Evolutionary conservation across 23 red algal genomes (phyloP), one percentile per base, ranked within the genome.

Genomic region (Cyanidium caldarium): DNA sequence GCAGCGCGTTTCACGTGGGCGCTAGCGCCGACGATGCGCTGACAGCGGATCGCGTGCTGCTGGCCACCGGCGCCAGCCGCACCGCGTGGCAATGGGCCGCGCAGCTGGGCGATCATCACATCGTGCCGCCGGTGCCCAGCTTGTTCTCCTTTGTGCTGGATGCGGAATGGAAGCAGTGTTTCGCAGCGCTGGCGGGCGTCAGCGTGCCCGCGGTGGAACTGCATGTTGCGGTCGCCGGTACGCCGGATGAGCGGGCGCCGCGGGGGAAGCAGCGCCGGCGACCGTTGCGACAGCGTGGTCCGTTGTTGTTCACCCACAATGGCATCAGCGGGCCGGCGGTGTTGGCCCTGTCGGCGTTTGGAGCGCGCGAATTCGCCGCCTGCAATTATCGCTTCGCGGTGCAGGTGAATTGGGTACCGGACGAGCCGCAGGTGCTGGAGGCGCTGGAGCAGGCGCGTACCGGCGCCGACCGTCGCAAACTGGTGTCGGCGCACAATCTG

Each of bases 241-340:
- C 38, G 56, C 25, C 39, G 2, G 37, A 2, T 2, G 19, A 37
- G 39, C 19, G 26, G 65, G 20, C 13, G 30, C 20, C 40, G 33
- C 14, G 28, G 45, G 14, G 36, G 40, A 76, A 57, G 35, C 25
- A 25, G 29, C 35, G 43, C 25, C n/a, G 65, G 2, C 23, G 29
- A 1, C 65, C 43, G 25, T 41, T 78, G 41, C 3, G 23, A 15
- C 78, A 96, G 38, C 61, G 79, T 36, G 91, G 91, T 23, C 75
- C 91, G 1, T 19, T 88, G 15, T 72, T 96, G 14, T 36, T 96
- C n/a, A 96, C 83, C 0, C 91, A 96, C 69, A 79, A 70, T 77
- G 91, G 91, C 23, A 45, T 96, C 15, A 82, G 70, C 16, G 91
- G 91, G 1, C 91, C 91, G 19, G 91, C 84, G 31, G 66, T 87